These are phyloP conservation scores for Tulasnella calospora DNA, from an alignment of 768 basidiomycete genomes.

Conservation along the genomic window DNA sequence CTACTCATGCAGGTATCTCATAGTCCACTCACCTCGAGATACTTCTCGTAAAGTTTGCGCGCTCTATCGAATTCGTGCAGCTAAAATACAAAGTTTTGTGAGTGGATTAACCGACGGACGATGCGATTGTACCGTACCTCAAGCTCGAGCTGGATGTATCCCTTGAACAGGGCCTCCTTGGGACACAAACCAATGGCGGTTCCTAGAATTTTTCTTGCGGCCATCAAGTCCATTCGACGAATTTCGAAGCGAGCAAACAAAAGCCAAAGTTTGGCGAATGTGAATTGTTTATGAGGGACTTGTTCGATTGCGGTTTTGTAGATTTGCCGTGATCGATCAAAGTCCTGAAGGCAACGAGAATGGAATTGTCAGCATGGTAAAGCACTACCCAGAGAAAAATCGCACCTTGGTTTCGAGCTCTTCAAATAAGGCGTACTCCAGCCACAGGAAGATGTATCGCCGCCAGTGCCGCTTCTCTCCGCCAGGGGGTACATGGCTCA, in stretches of 20 bases:
- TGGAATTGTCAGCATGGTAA: not conserved
- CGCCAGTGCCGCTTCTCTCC: slow-evolving; percentile 90
- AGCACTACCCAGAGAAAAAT: not conserved
- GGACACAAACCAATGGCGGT: slow-evolving; percentile 92
- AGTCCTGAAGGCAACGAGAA: slow-evolving; percentile 53
- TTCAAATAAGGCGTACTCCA: slow-evolving; percentile 94
- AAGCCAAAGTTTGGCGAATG: slow-evolving; percentile 95
- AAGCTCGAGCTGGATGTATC: slow-evolving; percentile 90
- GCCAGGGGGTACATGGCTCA: slow-evolving; percentile 92
- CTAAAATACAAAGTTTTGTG: slow-evolving; percentile 37
- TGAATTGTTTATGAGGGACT: slow-evolving; percentile 94
- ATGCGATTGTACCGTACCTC: slow-evolving; percentile 52
- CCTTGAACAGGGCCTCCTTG: slow-evolving; percentile 91
- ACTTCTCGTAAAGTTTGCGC: slow-evolving; percentile 87
- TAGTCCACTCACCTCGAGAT: slow-evolving; percentile 63
- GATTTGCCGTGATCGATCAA: slow-evolving; percentile 77
- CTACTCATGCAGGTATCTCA: not conserved
- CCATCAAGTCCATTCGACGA: slow-evolving; percentile 68
- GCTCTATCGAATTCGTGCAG: slow-evolving; percentile 95
- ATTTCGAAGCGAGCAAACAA: slow-evolving; percentile 91
- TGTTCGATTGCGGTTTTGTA: slow-evolving; percentile 85
- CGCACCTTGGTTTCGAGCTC: slow-evolving; percentile 91
- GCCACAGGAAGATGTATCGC: slow-evolving; percentile 86
- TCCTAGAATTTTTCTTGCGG: slow-evolving; percentile 86
- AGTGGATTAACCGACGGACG: not conserved